Base-by-base conservation (phyloP, 73 alveolate species). In the Stentor roeselii region DNA sequence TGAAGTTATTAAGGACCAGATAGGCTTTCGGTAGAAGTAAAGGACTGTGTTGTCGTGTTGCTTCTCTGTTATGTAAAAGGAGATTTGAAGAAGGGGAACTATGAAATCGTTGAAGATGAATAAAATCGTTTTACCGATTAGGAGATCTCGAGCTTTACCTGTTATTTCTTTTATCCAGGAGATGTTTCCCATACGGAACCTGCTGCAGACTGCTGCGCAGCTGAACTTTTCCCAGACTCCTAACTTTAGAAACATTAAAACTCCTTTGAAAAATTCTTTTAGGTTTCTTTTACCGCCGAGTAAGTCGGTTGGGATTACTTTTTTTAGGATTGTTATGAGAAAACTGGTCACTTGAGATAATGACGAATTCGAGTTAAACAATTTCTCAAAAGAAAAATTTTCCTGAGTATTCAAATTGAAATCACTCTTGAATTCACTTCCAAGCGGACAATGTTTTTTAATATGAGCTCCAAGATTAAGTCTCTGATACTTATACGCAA, bases 31-130 rank as follows among this genome's bases (percentile, higher is more conserved):
- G 27, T 75, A 75, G 27, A 36, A 75, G 27, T 11, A 75, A 38
- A 75, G 76, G 76, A 15, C 75, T 3, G 60, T 4, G 14, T 38
- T 38, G 35, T 32, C 75, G 14, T 75, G 60, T 36, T 75, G 84
- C 27, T 75, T 75, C 76, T 75, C 84, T 6, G 84, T 75, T 38
- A 38, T 27, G 27, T 75, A 75, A 36, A 75, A 75, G 76, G 75
- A 6, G 67, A 15, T 15, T 38, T 75, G 60, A 3, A 75, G 4
- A 21, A 75, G 3, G 27, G 84, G 84, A 3, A 75, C 34, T 4
- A 75, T 34, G 27, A 75, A 32, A 15, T 75, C 84, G 35, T 32
- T 75, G 76, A 75, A 75, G 27, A 75, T 75, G n/a, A 3, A 75
- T 4, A 3, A 36, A 32, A 75, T 36, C 3, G 35, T 75, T 75